Evolutionary conservation across 2,329 filamentous ascomycete genomes (phyloP), one percentile per base, ranked within the genome.

Genomic region (Trichoderma arundinaceum): DNA sequence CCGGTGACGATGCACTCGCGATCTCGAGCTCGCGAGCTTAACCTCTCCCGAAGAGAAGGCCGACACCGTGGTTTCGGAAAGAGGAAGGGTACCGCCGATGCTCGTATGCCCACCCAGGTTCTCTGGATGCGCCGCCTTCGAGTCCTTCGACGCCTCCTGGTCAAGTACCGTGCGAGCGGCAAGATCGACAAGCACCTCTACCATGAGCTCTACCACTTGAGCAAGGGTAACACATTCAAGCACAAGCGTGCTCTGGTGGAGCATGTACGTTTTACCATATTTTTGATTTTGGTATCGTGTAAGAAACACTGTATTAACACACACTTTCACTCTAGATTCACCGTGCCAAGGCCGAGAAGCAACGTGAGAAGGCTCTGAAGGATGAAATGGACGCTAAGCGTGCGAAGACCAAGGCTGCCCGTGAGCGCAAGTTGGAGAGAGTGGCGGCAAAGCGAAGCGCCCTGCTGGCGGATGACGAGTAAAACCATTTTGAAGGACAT

Each of bases 181-280:
- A 99, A 99, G 92, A 99, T 99, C 82, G 95, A 99, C 88, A 99
- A 99, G 91, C 95, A 99, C 89, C 93, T 99, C 71, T 99, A 99
- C 90, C 95, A 99, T 90, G 94, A 98, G 87, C 92, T 99, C 75
- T 99, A 99, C 90, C 95, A 97, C 85, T 87, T 96, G 82, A 95
- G 92, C 90, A 99, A 99, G 94, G 96, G 95, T 96, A 99, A 99
- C 91, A 94, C 95, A 83, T 99, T 99, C 92, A 99, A 99, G 94
- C 95, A 99, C 92, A 99, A 98, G 94, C 91, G 95, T 85, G 95
- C 94, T 80, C 90, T 99, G 78, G 93, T 99, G 82, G 95, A 99
- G 90, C 95, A 99, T 88, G 95, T 99, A 96, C 80, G 95, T 92
- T 48, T 48, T 19, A 15, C 22, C 33, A 54, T 38, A 32, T 33